Evolutionary conservation across 306 rosid genomes (phyloP), one percentile per base, ranked within the genome.

Genomic region (Astragalus membranaceus): DNA sequence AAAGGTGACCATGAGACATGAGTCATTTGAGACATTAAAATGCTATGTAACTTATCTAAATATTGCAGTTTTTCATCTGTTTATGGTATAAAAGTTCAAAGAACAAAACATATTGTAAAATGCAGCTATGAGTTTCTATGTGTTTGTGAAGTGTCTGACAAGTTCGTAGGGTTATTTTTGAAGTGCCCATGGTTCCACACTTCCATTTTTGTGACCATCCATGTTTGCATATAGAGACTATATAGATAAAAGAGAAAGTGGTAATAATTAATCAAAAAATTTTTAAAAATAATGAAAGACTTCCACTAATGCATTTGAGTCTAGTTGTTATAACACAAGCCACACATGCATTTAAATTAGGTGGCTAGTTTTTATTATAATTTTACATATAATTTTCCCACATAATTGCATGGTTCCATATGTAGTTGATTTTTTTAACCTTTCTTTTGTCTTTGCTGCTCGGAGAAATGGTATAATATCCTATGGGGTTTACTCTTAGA

Each of bases 161-260:
- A 15, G 4, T 32, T 10, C n/a, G 3, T 14, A n/a, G 30, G 30
- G 39, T 56, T 56, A 56, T 13, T 33, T n/a, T 58, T 35, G 10
- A 32, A 36, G 20, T 33, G 64, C 17, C 49, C 17, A 55, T 29
- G 5, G 17, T 1, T 20, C 33, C 54, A 1, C 8, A 17, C 35
- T 37, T 60, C 32, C 4, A 16, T 60, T 30, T 60, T 33, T 33
- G 33, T 72, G 52, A 7, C 13, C 70, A 13, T 50, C 42, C 42
- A 60, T 36, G 48, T 72, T 49, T 33, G 37, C 41, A 47, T 32
- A 15, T 30, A 14, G 48, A 17, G 60, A 26, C 30, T 26, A 26
- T 26, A 26, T 26, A 17, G 48, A 14, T 50, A 61, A 50, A 52
- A 61, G 58, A 73, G 61, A n/a, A 59, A 72, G 64, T 56, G 56